A percentile compares a stretch with the other conserved stretches of the same genome.
These are phyloP conservation scores for Candida dajiaensis DNA, from an alignment of 805 yeast species.

Conservation along the genomic window DNA sequence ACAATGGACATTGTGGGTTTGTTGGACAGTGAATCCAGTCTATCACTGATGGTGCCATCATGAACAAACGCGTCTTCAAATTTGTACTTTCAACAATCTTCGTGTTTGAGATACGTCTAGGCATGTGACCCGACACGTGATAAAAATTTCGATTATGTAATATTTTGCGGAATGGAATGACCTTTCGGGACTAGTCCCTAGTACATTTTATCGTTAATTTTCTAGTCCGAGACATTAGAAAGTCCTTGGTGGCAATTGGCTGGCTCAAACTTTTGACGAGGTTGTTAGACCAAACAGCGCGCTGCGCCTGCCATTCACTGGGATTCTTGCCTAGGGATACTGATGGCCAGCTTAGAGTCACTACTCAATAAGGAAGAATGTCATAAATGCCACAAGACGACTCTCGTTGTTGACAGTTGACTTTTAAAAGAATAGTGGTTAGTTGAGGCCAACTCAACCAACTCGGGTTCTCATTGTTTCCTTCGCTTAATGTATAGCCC, in stretches of 20 bases:
- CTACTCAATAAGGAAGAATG: too few relatives aligned
- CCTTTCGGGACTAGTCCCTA: neutral
- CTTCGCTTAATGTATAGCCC: neutral
- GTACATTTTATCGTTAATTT: too few relatives aligned
- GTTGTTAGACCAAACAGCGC: too few relatives aligned
- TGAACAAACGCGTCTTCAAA: neutral
- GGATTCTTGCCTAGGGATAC: too few relatives aligned
- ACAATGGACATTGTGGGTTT: slow-evolving; percentile 75
- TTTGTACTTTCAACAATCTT: neutral
- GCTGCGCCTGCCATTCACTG: too few relatives aligned
- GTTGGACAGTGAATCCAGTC: neutral
- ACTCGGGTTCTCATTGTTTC: too few relatives aligned
- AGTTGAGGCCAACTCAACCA: too few relatives aligned
- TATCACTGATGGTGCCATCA: neutral
- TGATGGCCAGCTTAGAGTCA: too few relatives aligned
- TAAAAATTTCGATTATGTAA: neutral
- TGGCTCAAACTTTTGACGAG: neutral
- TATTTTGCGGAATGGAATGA: neutral
- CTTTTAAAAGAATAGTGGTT: too few relatives aligned
- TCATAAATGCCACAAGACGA: too few relatives aligned
- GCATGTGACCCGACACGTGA: neutral
- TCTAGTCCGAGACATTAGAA: too few relatives aligned
- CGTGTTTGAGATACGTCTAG: neutral
- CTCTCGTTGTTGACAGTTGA: too few relatives aligned
- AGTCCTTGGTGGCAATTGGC: neutral